These are phyloP conservation scores for Nemania abortiva DNA, from an alignment of 2,329 filamentous ascomycete species.

Conservation along the genomic window DNA sequence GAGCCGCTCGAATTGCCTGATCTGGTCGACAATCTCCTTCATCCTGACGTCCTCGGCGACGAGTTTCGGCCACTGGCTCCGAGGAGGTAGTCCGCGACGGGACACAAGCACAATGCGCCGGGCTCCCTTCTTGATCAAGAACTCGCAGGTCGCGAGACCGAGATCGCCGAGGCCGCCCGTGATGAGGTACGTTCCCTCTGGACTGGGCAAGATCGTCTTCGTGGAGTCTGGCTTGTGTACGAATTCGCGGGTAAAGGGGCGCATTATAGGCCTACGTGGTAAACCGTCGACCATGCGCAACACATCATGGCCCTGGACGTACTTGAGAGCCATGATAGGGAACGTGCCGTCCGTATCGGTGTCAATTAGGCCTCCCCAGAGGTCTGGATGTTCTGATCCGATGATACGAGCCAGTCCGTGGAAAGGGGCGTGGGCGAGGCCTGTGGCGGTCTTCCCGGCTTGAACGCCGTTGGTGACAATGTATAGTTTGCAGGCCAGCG, in stretches of 20 bases:
- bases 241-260: constrained; percentile 37
- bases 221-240: constrained; percentile 34
- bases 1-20: constrained; percentile 50
- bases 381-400: neutral
- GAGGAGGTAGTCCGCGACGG: constrained; percentile 13
- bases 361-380: neutral
- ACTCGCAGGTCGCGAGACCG: constrained; percentile 2
- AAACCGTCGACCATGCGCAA: constrained; percentile 20
- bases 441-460: constrained; percentile 23
- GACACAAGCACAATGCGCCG: constrained; percentile 14
- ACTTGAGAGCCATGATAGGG: constrained; percentile 1
- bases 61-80: constrained; percentile 23
- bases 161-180: constrained; percentile 13
- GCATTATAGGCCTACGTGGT: constrained; percentile 46
- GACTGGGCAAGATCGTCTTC: constrained; percentile 19
- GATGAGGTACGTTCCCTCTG: constrained; percentile 13
- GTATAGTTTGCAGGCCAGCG: constrained; percentile 20
- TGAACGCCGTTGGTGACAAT: constrained; percentile 34
- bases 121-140: neutral
- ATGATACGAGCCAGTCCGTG: constrained; percentile 16
- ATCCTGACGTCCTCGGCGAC: constrained; percentile 28
- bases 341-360: neutral
- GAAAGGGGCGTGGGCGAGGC: constrained; percentile 49
- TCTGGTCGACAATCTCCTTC: constrained; percentile 41
- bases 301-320: constrained; percentile 12